phyloP scores from a whole-genome alignment of 2,329 filamentous ascomycete species.

The Colletotrichum sp. region DNA sequence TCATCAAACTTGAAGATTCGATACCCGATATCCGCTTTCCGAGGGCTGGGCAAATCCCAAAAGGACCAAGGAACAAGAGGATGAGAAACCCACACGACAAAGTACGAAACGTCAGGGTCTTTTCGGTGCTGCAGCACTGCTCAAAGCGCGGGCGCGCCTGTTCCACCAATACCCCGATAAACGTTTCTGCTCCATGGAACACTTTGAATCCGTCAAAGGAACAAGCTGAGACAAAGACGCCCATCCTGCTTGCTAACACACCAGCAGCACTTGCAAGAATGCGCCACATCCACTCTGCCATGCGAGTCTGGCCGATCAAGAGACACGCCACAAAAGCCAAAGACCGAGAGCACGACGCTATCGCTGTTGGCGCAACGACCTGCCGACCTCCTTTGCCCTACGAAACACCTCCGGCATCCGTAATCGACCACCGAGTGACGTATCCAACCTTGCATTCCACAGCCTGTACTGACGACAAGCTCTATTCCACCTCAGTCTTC shows the following conservation, averaged over 20 bases:
- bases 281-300: constrained; percentile 2
- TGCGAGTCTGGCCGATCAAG: background rate
- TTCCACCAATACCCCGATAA: background rate
- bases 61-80: background rate
- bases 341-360: constrained; percentile 4
- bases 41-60: background rate
- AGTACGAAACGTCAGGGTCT: background rate
- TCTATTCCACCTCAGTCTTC: background rate
- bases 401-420: background rate
- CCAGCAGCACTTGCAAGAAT: background rate
- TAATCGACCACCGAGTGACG: background rate
- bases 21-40: background rate
- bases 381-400: background rate
- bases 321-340: constrained; percentile 7
- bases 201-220: constrained; percentile 1
- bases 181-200: background rate
- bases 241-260: background rate
- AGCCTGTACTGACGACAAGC: background rate
- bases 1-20: background rate
- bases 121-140: background rate
- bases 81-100: background rate
- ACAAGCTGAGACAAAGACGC: constrained; percentile 1
- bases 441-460: background rate
- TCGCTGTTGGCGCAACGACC: background rate
- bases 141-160: constrained; percentile 1